Base-by-base conservation (phyloP, 1,284 basidiomycete genomes). In the Phellopilus nigrolimitatus region DNA sequence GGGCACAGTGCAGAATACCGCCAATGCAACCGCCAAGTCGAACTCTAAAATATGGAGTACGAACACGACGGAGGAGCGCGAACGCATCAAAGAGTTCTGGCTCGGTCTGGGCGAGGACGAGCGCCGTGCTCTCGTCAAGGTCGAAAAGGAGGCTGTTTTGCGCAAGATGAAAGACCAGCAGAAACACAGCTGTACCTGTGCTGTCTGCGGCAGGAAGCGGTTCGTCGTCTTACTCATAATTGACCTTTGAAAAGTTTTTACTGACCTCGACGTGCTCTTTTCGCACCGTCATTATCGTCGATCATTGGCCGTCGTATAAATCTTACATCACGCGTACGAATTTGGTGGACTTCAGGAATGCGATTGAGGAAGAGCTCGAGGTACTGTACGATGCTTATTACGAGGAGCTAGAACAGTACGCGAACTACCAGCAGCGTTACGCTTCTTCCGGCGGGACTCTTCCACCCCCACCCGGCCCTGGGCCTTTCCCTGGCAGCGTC, bases 351-450 rank as follows among this genome's bases (percentile, higher is more conserved):
- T 54, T 56, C 65, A 92, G 91, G 61, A 84, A 88, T 73, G 94
- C 95, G 62, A 98, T 99, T 73, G 97, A 98, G 78, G 91, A 93
- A 74, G 95, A 99, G 78, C 85, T 99, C 69, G 92, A 97, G 76
- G 91, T 94, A 75, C 85, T 98, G 71, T 98, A 99, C 79, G 93
- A 97, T 78, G 91, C 93, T 74, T 99, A 99, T 81, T 98, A 98
- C 80, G 91, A 97, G 70, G 95, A 98, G 78, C 86, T 99, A 73
- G 91, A 97, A 79, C 86, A 90, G 75, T 98, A 98, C 79, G 95
- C 94, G 69, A 88, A 91, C 71, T 91, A 95, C 73, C 92, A 97
- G 78, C 88, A 93, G 79, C 89, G 86, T 69, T 93, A 92, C 71
- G 87, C 88, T 62, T 84, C 82, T 60, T 88, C 86, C 61, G 88